Base-by-base conservation (phyloP, 495 filamentous ascomycete genomes). In the Lepraria neglecta region DNA sequence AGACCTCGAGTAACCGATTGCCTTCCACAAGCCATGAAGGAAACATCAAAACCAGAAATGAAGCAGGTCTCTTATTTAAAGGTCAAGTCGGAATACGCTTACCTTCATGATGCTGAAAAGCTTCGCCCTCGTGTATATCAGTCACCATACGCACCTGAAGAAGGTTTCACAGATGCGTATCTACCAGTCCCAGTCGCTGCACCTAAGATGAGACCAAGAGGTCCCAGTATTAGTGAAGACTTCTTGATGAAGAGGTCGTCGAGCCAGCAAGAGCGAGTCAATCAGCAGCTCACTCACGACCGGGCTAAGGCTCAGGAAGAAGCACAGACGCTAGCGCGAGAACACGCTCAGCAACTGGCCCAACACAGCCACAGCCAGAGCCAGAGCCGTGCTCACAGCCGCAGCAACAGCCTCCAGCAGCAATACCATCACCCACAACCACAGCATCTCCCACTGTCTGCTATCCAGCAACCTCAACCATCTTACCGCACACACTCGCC, bases 71-170 rank as follows among this genome's bases (percentile, higher is more conserved):
- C 64, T n/a, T 45, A 43, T 38, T 43, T 64, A 2, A 48, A 55
- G 17, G 42, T 64, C 15, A 38, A 44, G 17, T n/a, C 38, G 11
- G 58, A 58, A 21, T 69, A 66, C 28, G 54, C 42, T 52, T 69
- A 67, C 50, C 64, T 69, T 31, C 67, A 63, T 51, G 63, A 59
- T n/a, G 67, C 67, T 12, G 64, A 66, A 38, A 69, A 60, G 44
- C 58, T 50, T 40, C 63, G 67, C 33, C 64, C 67, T 24, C 46
- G 48, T 15, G 48, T 64, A 15, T 69, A 69, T 21, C 64, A 69
- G 47, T 69, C 67, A 53, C 67, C 67, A 14, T 69, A 69, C 47
- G 64, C 64, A 35, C 50, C 54, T 30, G 60, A 48, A 47, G 64
- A 58, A 4, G 64, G 61, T 21, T 64, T 63, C 59, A 60, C 56